Evolutionary conservation across 805 yeast species (phyloP).

Genomic region (Dipodascus geniculatus): DNA sequence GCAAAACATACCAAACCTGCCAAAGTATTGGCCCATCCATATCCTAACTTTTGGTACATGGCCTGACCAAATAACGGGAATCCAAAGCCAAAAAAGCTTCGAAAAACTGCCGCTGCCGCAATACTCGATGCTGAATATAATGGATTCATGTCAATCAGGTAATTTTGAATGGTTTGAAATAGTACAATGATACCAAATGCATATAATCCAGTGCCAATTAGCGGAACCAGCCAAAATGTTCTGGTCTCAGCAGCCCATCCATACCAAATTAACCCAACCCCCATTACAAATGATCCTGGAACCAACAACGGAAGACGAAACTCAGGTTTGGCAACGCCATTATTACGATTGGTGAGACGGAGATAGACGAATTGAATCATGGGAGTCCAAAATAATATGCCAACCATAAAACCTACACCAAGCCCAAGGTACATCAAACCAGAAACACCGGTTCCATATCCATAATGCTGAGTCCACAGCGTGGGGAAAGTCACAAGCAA

Average conservation of each 20-base stretch:
- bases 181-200: constrained; percentile 49
- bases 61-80: constrained; percentile 55
- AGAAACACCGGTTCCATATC: constrained; percentile 36
- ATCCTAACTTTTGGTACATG: constrained; percentile 45
- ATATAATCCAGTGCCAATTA: constrained; percentile 47
- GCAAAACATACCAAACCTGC: constrained; percentile 46
- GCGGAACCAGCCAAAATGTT: constrained; percentile 52
- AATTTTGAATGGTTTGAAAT: constrained; percentile 58
- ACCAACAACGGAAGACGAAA: constrained; percentile 38
- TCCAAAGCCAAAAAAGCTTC: constrained; percentile 56
- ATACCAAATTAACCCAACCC: constrained; percentile 54
- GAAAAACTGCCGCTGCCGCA: constrained; percentile 55
- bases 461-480: constrained; percentile 38
- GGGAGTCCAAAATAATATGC: constrained; percentile 27
- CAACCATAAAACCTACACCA: constrained; percentile 55
- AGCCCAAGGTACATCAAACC: constrained; percentile 53
- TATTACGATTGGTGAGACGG: constrained; percentile 30
- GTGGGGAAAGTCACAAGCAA: constrained; percentile 51
- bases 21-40: constrained; percentile 62
- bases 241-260: constrained; percentile 58
- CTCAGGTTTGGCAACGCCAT: constrained; percentile 37
- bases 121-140: constrained; percentile 57
- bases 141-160: constrained; percentile 61
- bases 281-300: constrained; percentile 38
- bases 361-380: constrained; percentile 17